phyloP scores from a whole-genome alignment of 2,329 filamentous ascomycete species.

The Epichloe sylvatica region DNA sequence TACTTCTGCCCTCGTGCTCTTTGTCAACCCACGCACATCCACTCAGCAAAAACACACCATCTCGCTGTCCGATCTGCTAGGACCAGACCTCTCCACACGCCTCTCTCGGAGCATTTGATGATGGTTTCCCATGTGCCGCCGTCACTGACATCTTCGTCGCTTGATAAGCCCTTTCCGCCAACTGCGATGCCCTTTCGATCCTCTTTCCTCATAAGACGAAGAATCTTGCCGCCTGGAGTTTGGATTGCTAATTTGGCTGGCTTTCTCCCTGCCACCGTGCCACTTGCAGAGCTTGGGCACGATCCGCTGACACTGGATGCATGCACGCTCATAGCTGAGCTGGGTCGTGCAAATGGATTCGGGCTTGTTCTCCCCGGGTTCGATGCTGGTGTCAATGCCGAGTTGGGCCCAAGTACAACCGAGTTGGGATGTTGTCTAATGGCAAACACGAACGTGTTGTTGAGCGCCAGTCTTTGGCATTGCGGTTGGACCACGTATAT shows the following conservation, averaged over 20 bases:
- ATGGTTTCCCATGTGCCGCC: conserved; percentile 79
- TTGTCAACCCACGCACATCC: conserved; percentile 43
- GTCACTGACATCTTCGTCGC: conserved; percentile 47
- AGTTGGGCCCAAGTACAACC: conserved; percentile 17
- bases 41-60: conserved; percentile 90
- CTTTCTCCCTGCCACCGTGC: conserved; percentile 51
- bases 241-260: conserved; percentile 94
- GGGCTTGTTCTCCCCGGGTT: conserved; percentile 39
- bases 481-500: conserved; percentile 95
- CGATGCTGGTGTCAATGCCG: conserved; percentile 30
- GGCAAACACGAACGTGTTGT: conserved; percentile 96
- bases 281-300: conserved; percentile 39
- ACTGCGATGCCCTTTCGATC: conserved; percentile 44
- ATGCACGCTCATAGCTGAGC: conserved; percentile 52
- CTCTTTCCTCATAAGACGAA: conserved; percentile 71
- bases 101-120: conserved; percentile 75
- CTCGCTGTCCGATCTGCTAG: conserved; percentile 69
- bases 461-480: conserved; percentile 72
- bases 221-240: conserved; percentile 84
- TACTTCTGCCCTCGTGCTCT: neutral
- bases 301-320: conserved; percentile 43
- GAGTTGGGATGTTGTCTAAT: conserved; percentile 81
- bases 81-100: conserved; percentile 68
- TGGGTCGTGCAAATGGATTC: conserved; percentile 46
- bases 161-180: conserved; percentile 25